Evolutionary conservation across 23 red algal species (phyloP), one percentile per base, ranked within the genome.

Genomic region (Pyropia haitanensis): DNA sequence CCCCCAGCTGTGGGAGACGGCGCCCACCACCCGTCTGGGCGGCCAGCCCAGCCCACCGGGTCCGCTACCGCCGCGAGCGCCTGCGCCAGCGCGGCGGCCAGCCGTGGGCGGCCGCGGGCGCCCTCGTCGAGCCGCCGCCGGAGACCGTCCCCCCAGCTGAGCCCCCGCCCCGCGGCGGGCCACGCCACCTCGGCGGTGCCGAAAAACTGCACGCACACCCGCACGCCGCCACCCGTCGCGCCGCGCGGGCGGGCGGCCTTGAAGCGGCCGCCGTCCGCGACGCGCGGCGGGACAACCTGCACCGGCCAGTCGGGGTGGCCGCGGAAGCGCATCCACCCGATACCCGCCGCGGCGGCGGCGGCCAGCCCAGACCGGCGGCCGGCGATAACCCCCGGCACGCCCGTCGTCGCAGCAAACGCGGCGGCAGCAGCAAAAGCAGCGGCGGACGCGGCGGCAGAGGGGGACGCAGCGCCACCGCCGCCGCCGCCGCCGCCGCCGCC

Each of bases 271-370:
- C 5, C 13, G 0, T 1, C 0, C 32, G 65, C 69, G 8, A 74
- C 33, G 18, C 29, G 27, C 28, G 70, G 34, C 17, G 31, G 61
- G 16, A 86, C 70, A 12, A 56, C 58, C 46, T 86, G 80, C 7
- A 63, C 56, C 1, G 80, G 80, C 80, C 80, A 86, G 57, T 63
- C 74, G 18, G 80, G 80, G 46, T 76, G 69, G 9, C 80, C 80
- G 55, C 76, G 74, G 53, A 86, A 70, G 63, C 75, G 74, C 13
- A 71, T 75, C 80, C 80, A 86, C 17, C 74, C 80, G 55, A 86
- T 12, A 9, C 39, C 39, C 39, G 10, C 39, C 4, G 39, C 39
- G 4, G 39, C 39, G 39, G 39, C 39, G 10, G 13, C 13, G 39
- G 39, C 39, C 39, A 46, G 39, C 39, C 39, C 5, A 1, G 39